phyloP scores from a whole-genome alignment of 257 asterid species.

The Galeopsis tetrahit region DNA sequence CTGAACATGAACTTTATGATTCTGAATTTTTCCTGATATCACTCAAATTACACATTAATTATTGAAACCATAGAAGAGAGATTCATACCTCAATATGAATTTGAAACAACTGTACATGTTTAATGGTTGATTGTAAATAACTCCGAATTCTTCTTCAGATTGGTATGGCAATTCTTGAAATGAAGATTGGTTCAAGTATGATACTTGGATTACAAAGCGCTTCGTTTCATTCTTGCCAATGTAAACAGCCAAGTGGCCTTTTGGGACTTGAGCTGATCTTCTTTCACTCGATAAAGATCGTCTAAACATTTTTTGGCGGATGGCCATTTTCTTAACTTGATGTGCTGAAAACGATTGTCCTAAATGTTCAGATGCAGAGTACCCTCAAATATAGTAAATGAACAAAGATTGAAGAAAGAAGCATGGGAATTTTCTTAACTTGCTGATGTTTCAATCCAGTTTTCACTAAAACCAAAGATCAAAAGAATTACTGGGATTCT shows the following conservation, averaged over 20 bases:
- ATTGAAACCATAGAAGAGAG: too few relatives aligned
- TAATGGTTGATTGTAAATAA: too few relatives aligned
- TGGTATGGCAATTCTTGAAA: conserved; percentile 41
- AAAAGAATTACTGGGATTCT: background rate
- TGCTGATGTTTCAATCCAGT: background rate
- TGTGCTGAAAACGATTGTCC: background rate
- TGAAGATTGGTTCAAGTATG: conserved; percentile 41
- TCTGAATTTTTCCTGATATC: too few relatives aligned
- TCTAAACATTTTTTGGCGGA: conserved; percentile 16
- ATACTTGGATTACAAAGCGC: conserved; percentile 20
- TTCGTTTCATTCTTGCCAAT: conserved; percentile 25
- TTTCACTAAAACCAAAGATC: background rate
- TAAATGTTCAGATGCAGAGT: too few relatives aligned
- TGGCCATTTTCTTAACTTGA: conserved; percentile 23
- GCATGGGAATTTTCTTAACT: background rate
- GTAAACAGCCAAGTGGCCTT: conserved; percentile 24
- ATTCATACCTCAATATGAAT: too few relatives aligned
- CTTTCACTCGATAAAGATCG: conserved; percentile 27
- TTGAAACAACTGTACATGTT: too few relatives aligned
- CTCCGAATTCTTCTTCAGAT: conserved; percentile 42
- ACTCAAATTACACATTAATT: too few relatives aligned
- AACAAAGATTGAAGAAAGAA: background rate
- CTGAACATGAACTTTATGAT: too few relatives aligned
- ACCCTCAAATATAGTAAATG: too few relatives aligned
- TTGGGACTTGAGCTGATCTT: conserved; percentile 28